Evolutionary conservation across 768 basidiomycete genomes (phyloP).

Genomic region (Termitomyces sp.): DNA sequence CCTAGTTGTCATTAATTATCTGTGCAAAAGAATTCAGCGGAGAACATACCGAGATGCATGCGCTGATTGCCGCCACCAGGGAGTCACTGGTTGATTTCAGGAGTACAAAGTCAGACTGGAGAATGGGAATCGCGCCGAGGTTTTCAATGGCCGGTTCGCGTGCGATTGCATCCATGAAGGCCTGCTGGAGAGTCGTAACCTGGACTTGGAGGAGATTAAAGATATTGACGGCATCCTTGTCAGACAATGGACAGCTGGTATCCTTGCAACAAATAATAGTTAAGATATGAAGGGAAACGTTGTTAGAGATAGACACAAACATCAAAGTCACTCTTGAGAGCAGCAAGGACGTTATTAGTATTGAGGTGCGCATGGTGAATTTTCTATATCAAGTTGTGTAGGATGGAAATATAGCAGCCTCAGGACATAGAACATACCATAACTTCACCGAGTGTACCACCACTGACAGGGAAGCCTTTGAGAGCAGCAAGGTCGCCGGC

Average conservation of each 20-base stretch:
- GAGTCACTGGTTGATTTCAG: no score
- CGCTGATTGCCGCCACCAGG: no score
- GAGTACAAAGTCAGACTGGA: no score
- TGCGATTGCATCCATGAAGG: slow-evolving; percentile 16
- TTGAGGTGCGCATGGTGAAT: slow-evolving; percentile 24
- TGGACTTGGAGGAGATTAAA: slow-evolving; percentile 15
- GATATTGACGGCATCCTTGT: slow-evolving; percentile 21
- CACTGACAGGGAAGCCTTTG: no score
- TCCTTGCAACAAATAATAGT: slow-evolving; percentile 9
- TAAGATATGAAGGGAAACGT: no score
- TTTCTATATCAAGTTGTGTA: slow-evolving; percentile 10
- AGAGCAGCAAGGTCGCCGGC: no score
- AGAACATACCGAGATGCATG: no score
- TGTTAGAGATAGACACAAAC: slow-evolving; percentile 9
- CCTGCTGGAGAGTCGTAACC: slow-evolving; percentile 20
- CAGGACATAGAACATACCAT: no score
- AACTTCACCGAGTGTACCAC: no score
- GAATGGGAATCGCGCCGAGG: no score
- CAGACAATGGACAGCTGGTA: slow-evolving; percentile 16
- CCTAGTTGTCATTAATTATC: slow-evolving; percentile 6
- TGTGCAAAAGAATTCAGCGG: neutral
- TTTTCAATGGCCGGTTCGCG: slow-evolving; percentile 22
- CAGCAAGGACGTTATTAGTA: slow-evolving; percentile 5
- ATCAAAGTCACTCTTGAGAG: slow-evolving; percentile 20
- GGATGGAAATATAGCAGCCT: no score